Conservation (phyloP, 345 rosid species). For the Bruguiera sexangula region DNA sequence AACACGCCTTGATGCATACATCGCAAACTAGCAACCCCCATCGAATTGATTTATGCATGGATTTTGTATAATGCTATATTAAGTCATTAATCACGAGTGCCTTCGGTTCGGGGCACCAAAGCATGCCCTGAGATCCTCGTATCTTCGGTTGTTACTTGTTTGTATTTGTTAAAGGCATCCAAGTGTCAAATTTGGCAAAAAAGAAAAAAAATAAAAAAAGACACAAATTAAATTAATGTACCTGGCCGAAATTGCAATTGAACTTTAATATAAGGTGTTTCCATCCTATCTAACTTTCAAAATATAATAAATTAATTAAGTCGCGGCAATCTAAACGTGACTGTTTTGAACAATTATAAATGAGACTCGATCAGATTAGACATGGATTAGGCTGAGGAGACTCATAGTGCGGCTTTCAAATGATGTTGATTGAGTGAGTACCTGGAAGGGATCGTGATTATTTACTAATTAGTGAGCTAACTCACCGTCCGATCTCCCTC, state of each 20-base stretch:
- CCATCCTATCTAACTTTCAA: not conserved
- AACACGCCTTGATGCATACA: not conserved
- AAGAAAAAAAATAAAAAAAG: not conserved
- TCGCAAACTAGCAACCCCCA: not conserved
- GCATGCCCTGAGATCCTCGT: not conserved
- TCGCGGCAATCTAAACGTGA: no score
- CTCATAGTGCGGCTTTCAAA: not conserved
- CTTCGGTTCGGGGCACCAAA: constrained; percentile 7
- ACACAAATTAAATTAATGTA: no score
- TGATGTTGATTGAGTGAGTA: not conserved
- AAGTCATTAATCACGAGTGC: constrained; percentile 3
- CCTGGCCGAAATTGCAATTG: no score
- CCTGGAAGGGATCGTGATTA: no score
- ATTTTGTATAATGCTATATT: not conserved
- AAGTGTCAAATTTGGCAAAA: not conserved
- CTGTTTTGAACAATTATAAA: no score
- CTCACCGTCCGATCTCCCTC: no score
- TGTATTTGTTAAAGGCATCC: not conserved
- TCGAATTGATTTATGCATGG: not conserved
- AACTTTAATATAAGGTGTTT: no score
- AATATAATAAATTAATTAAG: no score
- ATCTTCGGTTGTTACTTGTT: not conserved
- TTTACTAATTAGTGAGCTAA: no score
- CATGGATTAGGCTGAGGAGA: no score
- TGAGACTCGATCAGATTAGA: no score